Conservation (phyloP, 2,329 filamentous ascomycete genomes). For the Colletotrichum orchidophilum region DNA sequence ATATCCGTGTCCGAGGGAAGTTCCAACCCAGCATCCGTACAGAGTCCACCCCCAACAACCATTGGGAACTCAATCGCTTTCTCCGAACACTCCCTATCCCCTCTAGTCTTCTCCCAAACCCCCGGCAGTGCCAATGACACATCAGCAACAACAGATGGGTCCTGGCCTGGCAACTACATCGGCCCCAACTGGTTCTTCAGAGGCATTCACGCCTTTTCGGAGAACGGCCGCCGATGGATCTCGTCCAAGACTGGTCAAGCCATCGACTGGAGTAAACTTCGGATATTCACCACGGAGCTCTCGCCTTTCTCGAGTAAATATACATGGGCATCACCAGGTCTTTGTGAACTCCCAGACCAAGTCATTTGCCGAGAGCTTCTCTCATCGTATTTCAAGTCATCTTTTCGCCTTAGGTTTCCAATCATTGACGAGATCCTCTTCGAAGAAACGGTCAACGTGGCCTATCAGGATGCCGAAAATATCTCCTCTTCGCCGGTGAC, state of each 20-base stretch:
- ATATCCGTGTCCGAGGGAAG: background rate
- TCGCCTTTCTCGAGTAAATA: background rate
- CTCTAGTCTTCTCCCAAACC: background rate
- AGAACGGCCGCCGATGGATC: slow-evolving; percentile 9
- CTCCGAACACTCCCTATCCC: background rate
- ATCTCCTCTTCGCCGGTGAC: background rate
- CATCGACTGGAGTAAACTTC: slow-evolving; percentile 13
- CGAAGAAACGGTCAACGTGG: background rate
- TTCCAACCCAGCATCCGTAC: background rate
- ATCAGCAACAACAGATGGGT: background rate
- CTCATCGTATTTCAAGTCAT: background rate
- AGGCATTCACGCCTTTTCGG: slow-evolving; percentile 14
- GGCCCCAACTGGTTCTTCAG: slow-evolving; percentile 24
- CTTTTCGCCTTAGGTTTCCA: background rate
- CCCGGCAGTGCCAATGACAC: background rate
- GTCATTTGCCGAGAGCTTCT: background rate
- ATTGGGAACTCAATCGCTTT: background rate
- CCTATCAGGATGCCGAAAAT: background rate
- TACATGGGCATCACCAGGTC: background rate
- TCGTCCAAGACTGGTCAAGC: slow-evolving; percentile 7
- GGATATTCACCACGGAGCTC: background rate
- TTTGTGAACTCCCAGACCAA: background rate
- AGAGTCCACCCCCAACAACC: background rate
- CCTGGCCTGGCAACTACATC: background rate
- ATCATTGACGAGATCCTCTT: background rate